Base-by-base conservation (phyloP, 2,329 filamentous ascomycete species). In the Fonsecaea monophora region DNA sequence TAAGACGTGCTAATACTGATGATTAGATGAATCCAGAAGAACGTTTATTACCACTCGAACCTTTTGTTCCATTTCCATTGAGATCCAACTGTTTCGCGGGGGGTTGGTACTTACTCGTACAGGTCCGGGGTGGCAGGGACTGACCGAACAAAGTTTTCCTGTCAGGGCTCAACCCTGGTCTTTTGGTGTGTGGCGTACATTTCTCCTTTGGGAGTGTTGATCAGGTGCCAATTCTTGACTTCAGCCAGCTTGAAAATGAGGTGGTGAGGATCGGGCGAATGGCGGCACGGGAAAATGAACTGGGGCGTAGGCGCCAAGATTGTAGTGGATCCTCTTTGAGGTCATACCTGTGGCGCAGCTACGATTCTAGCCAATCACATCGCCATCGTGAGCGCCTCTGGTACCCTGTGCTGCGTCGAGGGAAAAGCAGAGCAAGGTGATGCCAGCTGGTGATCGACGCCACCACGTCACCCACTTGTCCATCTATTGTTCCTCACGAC, bases 1-100 rank as follows among this genome's bases (percentile, higher is more conserved):
- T 62, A 63, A 12, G 64, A 67, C 55, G 45, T 65, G 53, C 30
- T 63, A 62, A 50, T 50, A 50, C 68, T 67, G 58, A 66, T 67
- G 61, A 66, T 38, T 66, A 64, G 53, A 68, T 65, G 64, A 69
- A 50, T 62, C 40, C 56, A 59, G 40, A 45, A 40, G 38, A 50
- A 37, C 34, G 8, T 37, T 25, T 50, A 21, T 30, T 50, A 48
- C 18, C 45, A 25, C 9, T 9, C 45, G 2, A 50, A 18, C 4
- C 30, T 32, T 5, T 32, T 6, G 30, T 32, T 32, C 5, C n/a
- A 18, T 45, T 45, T 45, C 40, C 15, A 45, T 18, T 45, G 40
- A 45, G 18, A 45, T 45, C 40, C 15, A 45, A 13, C 8, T 21
- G 45, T 25, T 25, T 50, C 18, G 18, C 9, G 9, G 42, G 45